A percentile compares a stretch with the other conserved stretches of the same genome.
Conservation (phyloP, 495 filamentous ascomycete species). For the Aspergillus olivimuriae region DNA sequence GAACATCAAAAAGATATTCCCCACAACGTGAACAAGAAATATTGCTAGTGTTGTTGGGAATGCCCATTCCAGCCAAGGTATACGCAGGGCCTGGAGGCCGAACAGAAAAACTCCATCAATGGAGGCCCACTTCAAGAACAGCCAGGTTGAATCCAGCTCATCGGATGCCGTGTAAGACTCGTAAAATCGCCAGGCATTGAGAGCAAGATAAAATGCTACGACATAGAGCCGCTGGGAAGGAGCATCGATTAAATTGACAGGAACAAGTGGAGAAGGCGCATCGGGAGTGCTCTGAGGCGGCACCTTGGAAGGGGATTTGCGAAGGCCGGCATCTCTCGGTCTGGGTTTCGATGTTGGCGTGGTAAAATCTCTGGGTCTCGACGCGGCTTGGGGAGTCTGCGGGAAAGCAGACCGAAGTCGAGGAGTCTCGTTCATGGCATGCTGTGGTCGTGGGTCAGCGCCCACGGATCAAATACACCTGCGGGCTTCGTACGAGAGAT, state of each 20-base stretch:
- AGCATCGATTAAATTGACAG: conserved; percentile 69
- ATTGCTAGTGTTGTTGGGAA: conserved; percentile 58
- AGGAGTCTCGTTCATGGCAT: conserved; percentile 72
- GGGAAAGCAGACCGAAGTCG: conserved; percentile 67
- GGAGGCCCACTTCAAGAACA: conserved; percentile 87
- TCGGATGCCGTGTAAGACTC: conserved; percentile 76
- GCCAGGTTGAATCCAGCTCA: conserved; percentile 71
- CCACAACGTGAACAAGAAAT: conserved; percentile 60
- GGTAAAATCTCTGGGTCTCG: conserved; percentile 25
- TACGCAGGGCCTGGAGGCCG: conserved; percentile 71
- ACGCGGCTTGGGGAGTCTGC: conserved; percentile 50
- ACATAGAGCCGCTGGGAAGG: conserved; percentile 85
- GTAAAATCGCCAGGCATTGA: conserved; percentile 76
- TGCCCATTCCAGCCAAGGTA: conserved; percentile 93
- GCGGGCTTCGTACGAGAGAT: too few species aligned
- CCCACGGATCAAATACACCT: too few species aligned
- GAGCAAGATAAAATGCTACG: conserved; percentile 60
- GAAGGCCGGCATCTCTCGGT: conserved; percentile 17
- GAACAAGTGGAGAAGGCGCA: conserved; percentile 58
- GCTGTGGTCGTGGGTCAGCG: conserved; percentile 28
- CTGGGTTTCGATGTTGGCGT: conserved; percentile 26
- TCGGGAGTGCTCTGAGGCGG: conserved; percentile 16
- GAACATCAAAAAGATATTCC: conserved; percentile 87
- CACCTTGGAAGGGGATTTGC: conserved; percentile 22
- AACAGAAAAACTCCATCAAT: conserved; percentile 82